A percentile compares a stretch with the other conserved stretches of the same genome.
Evolutionary conservation across 2,329 filamentous ascomycete species (phyloP).

Genomic region (Teratosphaeria gauchensis): DNA sequence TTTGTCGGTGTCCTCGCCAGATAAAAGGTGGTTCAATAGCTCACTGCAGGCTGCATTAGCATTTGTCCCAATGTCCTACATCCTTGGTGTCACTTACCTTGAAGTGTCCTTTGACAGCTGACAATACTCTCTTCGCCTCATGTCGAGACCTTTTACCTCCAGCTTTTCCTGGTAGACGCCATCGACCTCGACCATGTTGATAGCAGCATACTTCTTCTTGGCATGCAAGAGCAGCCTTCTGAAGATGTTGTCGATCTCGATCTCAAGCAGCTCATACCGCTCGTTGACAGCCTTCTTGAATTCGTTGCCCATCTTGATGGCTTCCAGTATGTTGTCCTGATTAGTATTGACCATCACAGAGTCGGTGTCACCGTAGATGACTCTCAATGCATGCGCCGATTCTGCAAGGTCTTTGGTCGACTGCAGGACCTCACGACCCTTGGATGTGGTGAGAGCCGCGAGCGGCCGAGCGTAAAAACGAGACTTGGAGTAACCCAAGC

Average conservation of each 20-base stretch:
- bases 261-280: constrained; percentile 83
- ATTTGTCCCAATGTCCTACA: neutral
- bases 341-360: constrained; percentile 99
- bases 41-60: constrained; percentile 36
- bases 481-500: constrained; percentile 91
- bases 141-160: constrained; percentile 96
- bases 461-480: constrained; percentile 94
- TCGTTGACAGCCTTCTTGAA: constrained; percentile 96
- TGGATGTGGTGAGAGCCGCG: constrained; percentile 91
- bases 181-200: constrained; percentile 74
- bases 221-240: constrained; percentile 85
- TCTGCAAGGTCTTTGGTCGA: constrained; percentile 95
- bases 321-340: constrained; percentile 83
- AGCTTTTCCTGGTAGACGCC: constrained; percentile 89
- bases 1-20: constrained; percentile 81
- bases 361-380: constrained; percentile 98
- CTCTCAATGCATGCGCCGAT: constrained; percentile 68
- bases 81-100: constrained; percentile 31
- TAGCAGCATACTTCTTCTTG: constrained; percentile 98
- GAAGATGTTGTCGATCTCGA: constrained; percentile 97
- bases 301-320: constrained; percentile 81
- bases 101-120: constrained; percentile 92
- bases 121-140: constrained; percentile 96
- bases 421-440: constrained; percentile 91
- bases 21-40: constrained; percentile 88